Evolutionary conservation across 1,284 basidiomycete genomes (phyloP), one percentile per base, ranked within the genome.

Genomic region (Tremellales sp.): DNA sequence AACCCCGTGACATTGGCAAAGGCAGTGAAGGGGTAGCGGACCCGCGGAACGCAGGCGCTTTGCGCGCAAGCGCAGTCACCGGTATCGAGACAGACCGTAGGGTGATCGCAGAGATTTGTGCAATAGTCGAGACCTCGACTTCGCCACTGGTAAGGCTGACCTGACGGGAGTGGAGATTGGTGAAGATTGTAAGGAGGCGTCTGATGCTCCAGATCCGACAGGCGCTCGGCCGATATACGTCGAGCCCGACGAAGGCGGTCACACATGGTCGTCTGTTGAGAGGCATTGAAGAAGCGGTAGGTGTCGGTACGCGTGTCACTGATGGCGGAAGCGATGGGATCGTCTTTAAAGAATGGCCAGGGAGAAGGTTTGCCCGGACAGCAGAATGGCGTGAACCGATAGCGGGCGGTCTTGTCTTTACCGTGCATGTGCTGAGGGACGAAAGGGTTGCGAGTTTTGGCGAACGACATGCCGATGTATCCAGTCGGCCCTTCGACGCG

Each of bases 81-180:
- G 10, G 65, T 66, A 48, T 67, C 64, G 41, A 69, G 21, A 40
- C 67, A 69, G 36, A 63, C 40, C 4, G 60, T 62, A 2, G 66
- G 66, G 45, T 64, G 65, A 47, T 65, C 61, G 51, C 66, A 68
- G 5, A 61, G 44, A 40, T 62, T 68, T 19, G 51, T 53, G 49
- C 66, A 68, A 3, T 53, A 26, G 13, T 52, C 48, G 3, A 49
- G 48, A 24, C 52, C 35, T 17, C 58, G 54, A 23, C 52, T 22
- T 3, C 51, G 51, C 66, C 66, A 68, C 35, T 64, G 57, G 10
- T 39, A 35, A 0, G 60, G 50, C 7, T 46, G 49, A 8, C 57
- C 60, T 2, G 49, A 46, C 1, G 62, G 62, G 10, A 64, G 36
- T 8, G 40, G 15, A 2, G 46, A 46, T 36, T 56, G 33, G 1